Percentiles rank a stretch among this genome's conserved stretches.
Conservation (phyloP, 1,139 yeast genomes). For the Kazachstania sp. region DNA sequence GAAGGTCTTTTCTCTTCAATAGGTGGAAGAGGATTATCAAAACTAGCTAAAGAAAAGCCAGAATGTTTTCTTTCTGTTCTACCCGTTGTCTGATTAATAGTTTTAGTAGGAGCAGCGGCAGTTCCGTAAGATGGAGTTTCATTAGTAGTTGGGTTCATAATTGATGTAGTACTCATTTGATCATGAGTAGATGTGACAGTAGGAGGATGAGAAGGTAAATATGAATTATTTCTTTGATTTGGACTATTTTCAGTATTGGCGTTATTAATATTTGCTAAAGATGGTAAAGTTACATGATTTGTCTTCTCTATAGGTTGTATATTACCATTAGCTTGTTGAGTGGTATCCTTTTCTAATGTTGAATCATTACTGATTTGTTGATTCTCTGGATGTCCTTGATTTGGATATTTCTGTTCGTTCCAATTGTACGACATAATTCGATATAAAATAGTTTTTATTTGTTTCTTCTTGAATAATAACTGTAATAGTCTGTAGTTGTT, state of each 20-base stretch:
- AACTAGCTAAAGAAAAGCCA: slow-evolving; percentile 26
- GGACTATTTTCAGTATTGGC: not conserved
- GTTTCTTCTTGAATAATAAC: not conserved
- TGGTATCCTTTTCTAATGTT: not conserved
- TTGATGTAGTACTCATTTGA: slow-evolving; percentile 2
- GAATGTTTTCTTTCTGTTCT: slow-evolving; percentile 5
- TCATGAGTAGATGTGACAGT: not conserved
- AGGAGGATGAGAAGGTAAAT: not conserved
- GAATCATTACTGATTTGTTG: not conserved
- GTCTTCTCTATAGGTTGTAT: not conserved
- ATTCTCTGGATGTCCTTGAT: not conserved
- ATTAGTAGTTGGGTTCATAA: slow-evolving; percentile 3
- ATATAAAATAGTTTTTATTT: not conserved
- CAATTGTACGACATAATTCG: slow-evolving; percentile 3
- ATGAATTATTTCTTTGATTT: not conserved
- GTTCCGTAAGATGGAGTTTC: not conserved
- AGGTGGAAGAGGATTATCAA: slow-evolving; percentile 25
- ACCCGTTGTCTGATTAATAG: not conserved
- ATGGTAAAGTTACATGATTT: slow-evolving; percentile 3
- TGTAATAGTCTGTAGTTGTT: no score
- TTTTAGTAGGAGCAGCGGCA: not conserved
- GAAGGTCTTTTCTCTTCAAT: not conserved
- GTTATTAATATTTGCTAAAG: slow-evolving; percentile 6
- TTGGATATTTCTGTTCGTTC: not conserved
- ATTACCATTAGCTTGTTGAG: not conserved